phyloP scores from a whole-genome alignment of 176 grass and related monocot species.

The Avena sativa region DNA sequence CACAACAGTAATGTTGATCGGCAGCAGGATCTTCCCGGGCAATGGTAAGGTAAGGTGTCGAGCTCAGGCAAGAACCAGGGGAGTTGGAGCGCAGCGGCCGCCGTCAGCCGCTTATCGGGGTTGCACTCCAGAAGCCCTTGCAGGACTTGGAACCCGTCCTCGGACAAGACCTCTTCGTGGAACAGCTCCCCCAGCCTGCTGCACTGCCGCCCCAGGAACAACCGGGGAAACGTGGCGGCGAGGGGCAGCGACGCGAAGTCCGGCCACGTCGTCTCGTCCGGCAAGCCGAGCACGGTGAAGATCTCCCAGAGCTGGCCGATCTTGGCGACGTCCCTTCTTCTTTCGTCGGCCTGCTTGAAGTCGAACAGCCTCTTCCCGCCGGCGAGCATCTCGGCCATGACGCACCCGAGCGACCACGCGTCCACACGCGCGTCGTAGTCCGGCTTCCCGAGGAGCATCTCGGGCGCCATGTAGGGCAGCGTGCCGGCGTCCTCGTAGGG shows the following conservation, averaged over 20 bases:
- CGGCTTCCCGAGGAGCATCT: conserved; percentile 11
- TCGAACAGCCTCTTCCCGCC: background rate
- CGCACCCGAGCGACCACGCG: background rate
- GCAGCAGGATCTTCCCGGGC: background rate
- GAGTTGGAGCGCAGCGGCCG: background rate
- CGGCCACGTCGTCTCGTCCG: background rate
- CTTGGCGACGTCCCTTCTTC: no score
- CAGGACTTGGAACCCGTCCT: background rate
- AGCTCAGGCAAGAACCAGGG: background rate
- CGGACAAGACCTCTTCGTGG: background rate
- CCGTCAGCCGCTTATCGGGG: background rate
- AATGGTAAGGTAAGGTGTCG: background rate
- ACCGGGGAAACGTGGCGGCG: background rate
- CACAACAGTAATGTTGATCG: background rate
- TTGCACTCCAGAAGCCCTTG: conserved; percentile 18
- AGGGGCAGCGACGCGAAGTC: background rate
- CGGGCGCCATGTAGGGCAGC: background rate
- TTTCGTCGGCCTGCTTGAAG: background rate
- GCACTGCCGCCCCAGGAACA: background rate
- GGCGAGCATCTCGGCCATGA: conserved; percentile 1
- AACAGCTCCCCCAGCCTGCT: background rate
- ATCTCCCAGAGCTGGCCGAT: background rate
- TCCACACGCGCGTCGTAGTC: conserved; percentile 5
- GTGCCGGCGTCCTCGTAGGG: background rate
- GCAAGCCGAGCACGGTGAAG: background rate